Conservation (phyloP, 345 rosid species). For the Aethionema arabicum region DNA sequence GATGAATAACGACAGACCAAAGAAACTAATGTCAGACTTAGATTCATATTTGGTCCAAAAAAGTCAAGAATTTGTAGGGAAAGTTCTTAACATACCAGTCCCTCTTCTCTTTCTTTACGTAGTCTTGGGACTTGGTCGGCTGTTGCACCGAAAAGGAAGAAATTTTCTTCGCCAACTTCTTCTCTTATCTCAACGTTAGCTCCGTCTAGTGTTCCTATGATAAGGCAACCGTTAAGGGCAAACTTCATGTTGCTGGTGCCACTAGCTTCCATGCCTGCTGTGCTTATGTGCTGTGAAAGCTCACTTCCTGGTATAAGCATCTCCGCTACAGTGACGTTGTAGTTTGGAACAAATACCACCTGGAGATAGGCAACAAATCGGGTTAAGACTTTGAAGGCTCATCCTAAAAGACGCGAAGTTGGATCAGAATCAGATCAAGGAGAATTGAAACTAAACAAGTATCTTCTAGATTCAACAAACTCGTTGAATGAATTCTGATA, state of each 20-base stretch:
- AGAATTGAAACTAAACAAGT: conserved; percentile 6
- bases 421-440: conserved; percentile 9
- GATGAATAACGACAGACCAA: conserved; percentile 20
- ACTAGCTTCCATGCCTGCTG: conserved; percentile 99
- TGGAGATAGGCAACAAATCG: conserved; percentile 32
- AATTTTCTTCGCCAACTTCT: conserved; percentile 83
- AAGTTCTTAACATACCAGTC: conserved; percentile 51
- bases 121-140: conserved; percentile 83
- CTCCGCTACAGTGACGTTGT: conserved; percentile 96
- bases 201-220: conserved; percentile 94
- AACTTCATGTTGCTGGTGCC: conserved; percentile 99
- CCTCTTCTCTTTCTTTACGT: conserved; percentile 85
- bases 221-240: conserved; percentile 91
- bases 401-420: conserved; percentile 1
- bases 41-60: not conserved
- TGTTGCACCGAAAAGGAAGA: conserved; percentile 93
- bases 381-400: not conserved
- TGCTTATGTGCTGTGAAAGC: conserved; percentile 94
- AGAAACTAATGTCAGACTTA: conserved; percentile 6
- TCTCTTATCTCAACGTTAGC: conserved; percentile 98
- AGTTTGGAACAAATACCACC: conserved; percentile 97
- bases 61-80: not conserved
- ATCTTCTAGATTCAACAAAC: not conserved
- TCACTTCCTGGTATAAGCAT: conserved; percentile 96
- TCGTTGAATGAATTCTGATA: too few species aligned